Percentiles rank a stretch among this genome's conserved stretches.
Conservation (phyloP, 2,329 filamentous ascomycete genomes). For the Sporothrix brunneoviolacea region DNA sequence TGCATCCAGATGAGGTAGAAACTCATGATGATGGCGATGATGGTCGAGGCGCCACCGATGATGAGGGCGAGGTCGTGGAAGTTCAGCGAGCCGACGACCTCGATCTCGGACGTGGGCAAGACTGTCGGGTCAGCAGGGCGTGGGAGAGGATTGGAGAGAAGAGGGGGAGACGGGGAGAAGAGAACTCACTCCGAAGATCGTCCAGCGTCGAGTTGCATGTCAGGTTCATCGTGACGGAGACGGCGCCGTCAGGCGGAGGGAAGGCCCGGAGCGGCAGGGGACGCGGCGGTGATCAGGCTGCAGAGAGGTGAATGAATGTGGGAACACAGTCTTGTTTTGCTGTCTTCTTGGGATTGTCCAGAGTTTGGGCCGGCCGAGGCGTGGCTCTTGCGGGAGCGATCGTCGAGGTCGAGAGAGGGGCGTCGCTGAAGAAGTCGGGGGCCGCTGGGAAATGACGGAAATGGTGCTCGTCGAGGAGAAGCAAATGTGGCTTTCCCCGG, state of each 20-base stretch:
- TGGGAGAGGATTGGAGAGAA: not conserved
- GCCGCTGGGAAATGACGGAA: no score
- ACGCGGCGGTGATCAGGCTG: not conserved
- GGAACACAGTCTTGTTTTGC: no score
- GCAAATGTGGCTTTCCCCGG: no score
- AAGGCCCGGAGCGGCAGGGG: not conserved
- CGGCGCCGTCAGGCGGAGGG: conserved; percentile 2
- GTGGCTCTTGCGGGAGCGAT: no score
- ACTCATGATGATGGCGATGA: conserved; percentile 46
- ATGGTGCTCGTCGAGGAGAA: no score
- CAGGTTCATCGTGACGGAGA: conserved; percentile 26
- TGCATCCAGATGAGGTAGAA: conserved; percentile 53
- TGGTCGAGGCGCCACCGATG: conserved; percentile 40
- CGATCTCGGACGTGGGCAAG: conserved; percentile 37
- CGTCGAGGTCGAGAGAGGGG: no score
- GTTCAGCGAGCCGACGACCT: conserved; percentile 41
- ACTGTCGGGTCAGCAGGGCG: conserved; percentile 27
- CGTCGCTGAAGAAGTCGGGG: no score
- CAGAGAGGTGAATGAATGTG: no score
- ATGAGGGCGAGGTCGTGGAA: conserved; percentile 51
- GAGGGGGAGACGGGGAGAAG: not conserved
- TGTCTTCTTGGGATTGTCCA: no score
- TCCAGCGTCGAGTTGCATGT: conserved; percentile 40
- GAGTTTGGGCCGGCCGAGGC: no score
- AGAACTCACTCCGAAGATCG: conserved; percentile 34